Conservation (phyloP, 257 asterid species). For the Apocynum venetum region DNA sequence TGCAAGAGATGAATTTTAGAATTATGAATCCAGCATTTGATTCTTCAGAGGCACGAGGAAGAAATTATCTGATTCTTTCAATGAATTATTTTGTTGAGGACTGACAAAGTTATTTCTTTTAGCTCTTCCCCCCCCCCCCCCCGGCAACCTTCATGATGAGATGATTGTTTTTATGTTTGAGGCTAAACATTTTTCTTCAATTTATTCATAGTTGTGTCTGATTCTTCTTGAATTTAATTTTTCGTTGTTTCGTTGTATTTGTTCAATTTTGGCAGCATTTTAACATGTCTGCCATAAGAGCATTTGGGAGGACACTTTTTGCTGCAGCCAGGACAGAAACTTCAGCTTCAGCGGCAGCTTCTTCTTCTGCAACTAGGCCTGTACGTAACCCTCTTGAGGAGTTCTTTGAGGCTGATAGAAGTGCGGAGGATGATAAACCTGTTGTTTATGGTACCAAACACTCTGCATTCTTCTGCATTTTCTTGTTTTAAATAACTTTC, state of each 20-base stretch:
- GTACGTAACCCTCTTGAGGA: conserved; percentile 62
- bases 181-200: neutral
- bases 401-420: conserved; percentile 69
- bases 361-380: conserved; percentile 24
- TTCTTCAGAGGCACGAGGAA: neutral
- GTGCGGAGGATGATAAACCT: conserved; percentile 61
- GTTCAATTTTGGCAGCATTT: neutral
- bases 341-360: conserved; percentile 48
- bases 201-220: neutral
- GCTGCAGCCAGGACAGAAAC: conserved; percentile 69
- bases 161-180: neutral
- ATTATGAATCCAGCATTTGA: too few relatives aligned
- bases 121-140: neutral
- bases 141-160: neutral
- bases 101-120: neutral
- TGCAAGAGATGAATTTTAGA: neutral
- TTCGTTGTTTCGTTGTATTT: neutral
- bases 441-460: conserved; percentile 56
- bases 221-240: neutral
- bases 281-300: conserved; percentile 25
- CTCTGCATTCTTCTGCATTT: neutral
- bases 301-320: conserved; percentile 66
- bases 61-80: neutral
- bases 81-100: neutral
- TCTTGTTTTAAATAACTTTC: neutral